These are phyloP conservation scores for Rosa chinensis DNA, from an alignment of 306 rosid species.

Conservation along the genomic window DNA sequence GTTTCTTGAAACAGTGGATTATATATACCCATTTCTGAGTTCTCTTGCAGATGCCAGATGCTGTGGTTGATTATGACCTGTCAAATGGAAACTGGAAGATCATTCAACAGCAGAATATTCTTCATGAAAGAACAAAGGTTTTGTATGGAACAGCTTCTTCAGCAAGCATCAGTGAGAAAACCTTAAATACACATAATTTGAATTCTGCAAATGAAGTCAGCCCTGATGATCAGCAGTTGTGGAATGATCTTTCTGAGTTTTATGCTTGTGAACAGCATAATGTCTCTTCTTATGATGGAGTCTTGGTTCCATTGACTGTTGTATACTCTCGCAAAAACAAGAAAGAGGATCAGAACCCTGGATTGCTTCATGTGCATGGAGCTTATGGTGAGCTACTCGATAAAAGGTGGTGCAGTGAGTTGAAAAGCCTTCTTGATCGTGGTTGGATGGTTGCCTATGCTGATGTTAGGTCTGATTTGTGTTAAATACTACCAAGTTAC, in stretches of 20 bases:
- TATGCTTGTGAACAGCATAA: constrained; percentile 73
- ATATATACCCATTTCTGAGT: constrained; percentile 20
- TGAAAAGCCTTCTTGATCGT: constrained; percentile 93
- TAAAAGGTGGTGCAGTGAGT: constrained; percentile 80
- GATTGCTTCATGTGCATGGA: constrained; percentile 88
- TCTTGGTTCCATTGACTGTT: constrained; percentile 72
- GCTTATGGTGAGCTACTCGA: constrained; percentile 90
- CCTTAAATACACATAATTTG: constrained; percentile 32
- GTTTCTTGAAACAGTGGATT: constrained; percentile 4
- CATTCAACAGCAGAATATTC: constrained; percentile 91
- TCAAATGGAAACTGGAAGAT: constrained; percentile 77
- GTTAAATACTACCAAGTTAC: constrained; percentile 16
- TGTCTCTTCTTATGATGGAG: constrained; percentile 73
- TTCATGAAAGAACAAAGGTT: constrained; percentile 76
- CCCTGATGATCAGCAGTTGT: constrained; percentile 53
- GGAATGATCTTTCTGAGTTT: constrained; percentile 87
- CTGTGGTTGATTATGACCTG: constrained; percentile 91
- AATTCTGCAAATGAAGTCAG: constrained; percentile 38
- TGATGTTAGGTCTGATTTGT: constrained; percentile 74
- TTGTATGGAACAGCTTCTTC: constrained; percentile 68
- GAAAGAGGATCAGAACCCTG: constrained; percentile 61
- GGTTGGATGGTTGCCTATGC: constrained; percentile 94
- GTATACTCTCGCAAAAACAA: constrained; percentile 59
- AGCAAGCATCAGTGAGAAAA: constrained; percentile 36
- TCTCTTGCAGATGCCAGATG: constrained; percentile 90